Base-by-base conservation (phyloP, 352 stramenopile genomes). In the Thalassiosira ordinaria region DNA sequence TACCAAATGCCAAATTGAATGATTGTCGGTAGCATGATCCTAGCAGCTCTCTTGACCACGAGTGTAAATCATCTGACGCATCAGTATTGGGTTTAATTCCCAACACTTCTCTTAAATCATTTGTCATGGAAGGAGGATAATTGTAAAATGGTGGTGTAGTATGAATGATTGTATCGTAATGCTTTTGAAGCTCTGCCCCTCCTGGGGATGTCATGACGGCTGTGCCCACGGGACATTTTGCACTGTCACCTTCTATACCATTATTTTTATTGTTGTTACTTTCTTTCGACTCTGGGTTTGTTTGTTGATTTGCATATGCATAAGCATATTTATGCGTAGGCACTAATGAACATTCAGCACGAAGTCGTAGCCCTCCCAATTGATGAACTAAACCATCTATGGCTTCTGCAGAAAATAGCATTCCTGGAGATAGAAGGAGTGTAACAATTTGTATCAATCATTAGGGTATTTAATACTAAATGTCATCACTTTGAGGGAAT, bases 321-420 rank as follows among this genome's bases (percentile, higher is more conserved):
- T 47, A 26, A 16, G 57, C 33, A 57, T 52, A 44, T 16, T 33
- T n/a, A 49, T 78, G 56, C 11, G 46, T 20, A 56, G 68, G 44
- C 37, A 74, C 61, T 9, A 62, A 22, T 3, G 53, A 41, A 46
- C 73, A 82, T 67, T 82, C 75, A n/a, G 53, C 57, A 31, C 49
- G 56, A 20, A 83, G 62, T 33, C 41, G 61, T 18, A 63, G 1
- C 14, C 86, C 86, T 31, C 86, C 83, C 6, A 88, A 57, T 80
- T 87, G 78, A 85, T 92, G 87, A 11, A 92, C 82, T 0, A 92
- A 27, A 47, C 87, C 87, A 66, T 92, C 87, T 20, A 92, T 81
- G 11, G 84, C 72, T 49, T 59, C 13, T 1, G 37, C 60, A 35
- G 24, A 4, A 18, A 59, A 61, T 11, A 59, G 33, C 29, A 61